Evolutionary conservation across 2,329 filamentous ascomycete species (phyloP).

Genomic region (Dendryphion nanum): DNA sequence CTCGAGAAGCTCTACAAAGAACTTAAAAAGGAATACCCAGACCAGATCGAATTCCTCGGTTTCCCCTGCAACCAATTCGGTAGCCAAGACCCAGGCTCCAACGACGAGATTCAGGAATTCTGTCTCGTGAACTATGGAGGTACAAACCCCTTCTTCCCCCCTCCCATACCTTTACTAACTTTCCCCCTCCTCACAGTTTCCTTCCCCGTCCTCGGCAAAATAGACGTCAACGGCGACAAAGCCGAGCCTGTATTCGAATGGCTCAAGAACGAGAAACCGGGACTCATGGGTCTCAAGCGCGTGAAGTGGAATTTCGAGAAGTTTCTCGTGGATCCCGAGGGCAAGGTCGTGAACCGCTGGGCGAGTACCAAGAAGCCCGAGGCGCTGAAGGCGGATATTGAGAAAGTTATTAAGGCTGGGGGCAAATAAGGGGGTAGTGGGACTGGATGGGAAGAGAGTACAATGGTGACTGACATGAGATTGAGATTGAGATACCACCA

Average conservation of each 20-base stretch:
- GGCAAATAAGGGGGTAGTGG: too few relatives aligned
- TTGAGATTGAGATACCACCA: too few relatives aligned
- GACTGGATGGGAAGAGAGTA: too few relatives aligned
- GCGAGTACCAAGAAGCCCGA: conserved; percentile 86
- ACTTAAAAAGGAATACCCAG: conserved; percentile 65
- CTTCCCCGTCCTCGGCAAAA: not conserved
- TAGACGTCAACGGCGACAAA: conserved; percentile 67
- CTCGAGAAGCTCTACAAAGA: conserved; percentile 88
- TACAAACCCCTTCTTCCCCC: conserved; percentile 68
- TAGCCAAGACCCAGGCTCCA: conserved; percentile 77
- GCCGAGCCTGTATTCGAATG: conserved; percentile 79
- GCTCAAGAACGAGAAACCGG: conserved; percentile 70
- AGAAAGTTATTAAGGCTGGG: conserved; percentile 80
- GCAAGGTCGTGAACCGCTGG: conserved; percentile 82
- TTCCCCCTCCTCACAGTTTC: too few relatives aligned
- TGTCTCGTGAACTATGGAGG: conserved; percentile 96
- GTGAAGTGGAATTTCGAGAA: conserved; percentile 99
- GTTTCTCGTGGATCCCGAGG: conserved; percentile 85
- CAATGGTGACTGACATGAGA: too few relatives aligned
- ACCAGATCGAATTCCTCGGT: conserved; percentile 81
- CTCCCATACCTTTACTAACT: too few relatives aligned
- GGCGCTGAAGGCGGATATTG: conserved; percentile 69
- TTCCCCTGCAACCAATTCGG: conserved; percentile 99
- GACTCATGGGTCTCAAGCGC: conserved; percentile 81
- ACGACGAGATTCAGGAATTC: conserved; percentile 63